Base-by-base conservation (phyloP, 2,329 filamentous ascomycete genomes). In the Talaromyces verruculosus region DNA sequence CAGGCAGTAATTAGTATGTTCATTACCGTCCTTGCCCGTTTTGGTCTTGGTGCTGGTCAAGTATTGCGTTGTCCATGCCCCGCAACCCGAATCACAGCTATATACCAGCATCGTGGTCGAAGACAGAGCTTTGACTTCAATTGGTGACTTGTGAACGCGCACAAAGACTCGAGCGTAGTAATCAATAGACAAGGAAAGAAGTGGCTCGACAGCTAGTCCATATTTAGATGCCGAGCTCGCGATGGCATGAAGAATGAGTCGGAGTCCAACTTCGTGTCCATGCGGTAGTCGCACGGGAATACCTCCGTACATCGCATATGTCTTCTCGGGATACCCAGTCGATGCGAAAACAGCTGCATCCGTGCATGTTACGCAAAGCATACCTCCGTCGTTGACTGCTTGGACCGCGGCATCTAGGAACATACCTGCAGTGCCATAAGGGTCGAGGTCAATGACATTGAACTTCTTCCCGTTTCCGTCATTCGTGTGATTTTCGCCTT, bases 281-380 rank as follows among this genome's bases (percentile, higher is more conserved):
- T 92, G 89, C 60, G 86, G 83, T 0, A 93, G 93, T 79, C 96
- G 97, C 67, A 94, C 81, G 0, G 95, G 92, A 17, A 93, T 82
- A 39, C 95, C 95, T 3, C 95, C 95, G 74, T 99, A 99, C n/a
- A 97, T 83, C 0, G 94, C 89, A 76, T 89, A 99, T 2, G 92
- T 88, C 82, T 99, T 99, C 77, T 99, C 95, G 1, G 91, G 89
- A 74, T 98, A 99, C 65, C 93, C 92, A 71, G 92, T 91, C 0
- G 94, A 97, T 1, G 94, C 94, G 85, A 93, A 99, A 2, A 99
- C 92, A 10, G 91, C 93, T 10, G 94, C 93, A 77, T 99, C 95
- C 0, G 95, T 99, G 79, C 95, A 99, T 1, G 95, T 99, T 5
- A 99, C 91, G 76, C 93, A 97, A 4, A 99, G 84, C 45, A 99